phyloP scores from a whole-genome alignment of 805 yeast genomes.

The Yamadazyma insecticola region DNA sequence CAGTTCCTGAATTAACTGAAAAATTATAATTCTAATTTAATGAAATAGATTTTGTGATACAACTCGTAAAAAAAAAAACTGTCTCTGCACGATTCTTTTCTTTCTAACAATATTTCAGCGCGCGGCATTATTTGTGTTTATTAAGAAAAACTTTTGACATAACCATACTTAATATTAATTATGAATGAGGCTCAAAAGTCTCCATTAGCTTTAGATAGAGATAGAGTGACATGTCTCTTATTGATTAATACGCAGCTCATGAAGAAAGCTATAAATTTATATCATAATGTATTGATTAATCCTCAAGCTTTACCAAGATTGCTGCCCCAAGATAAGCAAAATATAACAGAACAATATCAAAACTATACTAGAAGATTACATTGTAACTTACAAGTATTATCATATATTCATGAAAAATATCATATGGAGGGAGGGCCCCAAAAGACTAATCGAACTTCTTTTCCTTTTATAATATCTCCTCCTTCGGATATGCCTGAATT shows the following conservation, averaged over 20 bases:
- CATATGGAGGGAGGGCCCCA: conserved; percentile 24
- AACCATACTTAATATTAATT: neutral
- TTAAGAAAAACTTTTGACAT: no score
- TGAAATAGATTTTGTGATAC: no score
- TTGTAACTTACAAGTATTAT: conserved; percentile 37
- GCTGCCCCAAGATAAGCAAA: conserved; percentile 27
- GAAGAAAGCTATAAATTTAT: conserved; percentile 34
- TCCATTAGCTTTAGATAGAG: conserved; percentile 20
- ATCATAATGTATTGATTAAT: conserved; percentile 31
- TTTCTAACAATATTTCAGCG: no score
- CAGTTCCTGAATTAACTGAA: conserved; percentile 85
- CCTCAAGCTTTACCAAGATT: conserved; percentile 29
- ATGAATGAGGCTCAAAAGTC: conserved; percentile 3
- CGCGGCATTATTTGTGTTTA: no score
- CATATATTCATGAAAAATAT: conserved; percentile 35
- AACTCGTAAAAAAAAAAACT: no score
- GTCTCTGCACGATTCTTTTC: no score
- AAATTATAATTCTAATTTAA: conserved; percentile 61
- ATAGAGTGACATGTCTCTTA: conserved; percentile 37
- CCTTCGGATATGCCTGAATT: conserved; percentile 56
- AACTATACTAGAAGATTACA: conserved; percentile 38
- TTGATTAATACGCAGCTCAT: conserved; percentile 40
- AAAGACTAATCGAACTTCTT: conserved; percentile 23
- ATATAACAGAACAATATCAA: conserved; percentile 32
- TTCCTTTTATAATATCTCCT: conserved; percentile 50